Conservation (phyloP, 768 basidiomycete genomes). For the Stropharia rugosoannulata region DNA sequence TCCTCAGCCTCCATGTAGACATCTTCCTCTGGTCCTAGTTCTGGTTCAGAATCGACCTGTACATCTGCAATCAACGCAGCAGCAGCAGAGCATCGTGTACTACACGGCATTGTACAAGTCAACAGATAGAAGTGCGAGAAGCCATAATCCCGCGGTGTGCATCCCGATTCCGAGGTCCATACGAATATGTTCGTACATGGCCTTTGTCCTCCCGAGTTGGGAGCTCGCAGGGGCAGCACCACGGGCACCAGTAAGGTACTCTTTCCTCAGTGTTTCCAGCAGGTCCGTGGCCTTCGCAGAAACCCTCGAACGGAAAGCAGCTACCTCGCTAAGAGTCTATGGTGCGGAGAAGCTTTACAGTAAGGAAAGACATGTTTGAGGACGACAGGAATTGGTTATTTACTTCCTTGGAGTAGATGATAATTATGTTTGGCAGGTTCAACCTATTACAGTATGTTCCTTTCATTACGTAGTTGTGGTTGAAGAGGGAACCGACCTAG, state of each 20-base stretch:
- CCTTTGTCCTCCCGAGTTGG: slow-evolving; percentile 61
- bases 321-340: slow-evolving; percentile 41
- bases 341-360: slow-evolving; percentile 33
- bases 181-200: slow-evolving; percentile 72
- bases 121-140: slow-evolving; percentile 10
- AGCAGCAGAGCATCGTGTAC: slow-evolving; percentile 31
- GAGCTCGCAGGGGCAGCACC: slow-evolving; percentile 63
- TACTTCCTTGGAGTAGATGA: slow-evolving; percentile 58
- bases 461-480: neutral
- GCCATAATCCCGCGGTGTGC: slow-evolving; percentile 41
- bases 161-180: slow-evolving; percentile 63
- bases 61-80: slow-evolving; percentile 30
- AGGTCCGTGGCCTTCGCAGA: slow-evolving; percentile 44
- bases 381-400: slow-evolving; percentile 33
- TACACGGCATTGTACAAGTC: slow-evolving; percentile 25
- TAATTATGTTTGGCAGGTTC: slow-evolving; percentile 66
- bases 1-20: slow-evolving; percentile 27
- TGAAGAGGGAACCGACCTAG: slow-evolving; percentile 40
- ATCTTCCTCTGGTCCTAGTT: slow-evolving; percentile 36
- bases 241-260: slow-evolving; percentile 56
- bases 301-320: slow-evolving; percentile 51
- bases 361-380: slow-evolving; percentile 28
- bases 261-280: slow-evolving; percentile 47
- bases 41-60: slow-evolving; percentile 31
- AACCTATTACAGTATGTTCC: slow-evolving; percentile 32